A percentile compares a stretch with the other conserved stretches of the same genome.
These are phyloP conservation scores for Candida dajiaensis DNA, from an alignment of 805 yeast species.

Conservation along the genomic window DNA sequence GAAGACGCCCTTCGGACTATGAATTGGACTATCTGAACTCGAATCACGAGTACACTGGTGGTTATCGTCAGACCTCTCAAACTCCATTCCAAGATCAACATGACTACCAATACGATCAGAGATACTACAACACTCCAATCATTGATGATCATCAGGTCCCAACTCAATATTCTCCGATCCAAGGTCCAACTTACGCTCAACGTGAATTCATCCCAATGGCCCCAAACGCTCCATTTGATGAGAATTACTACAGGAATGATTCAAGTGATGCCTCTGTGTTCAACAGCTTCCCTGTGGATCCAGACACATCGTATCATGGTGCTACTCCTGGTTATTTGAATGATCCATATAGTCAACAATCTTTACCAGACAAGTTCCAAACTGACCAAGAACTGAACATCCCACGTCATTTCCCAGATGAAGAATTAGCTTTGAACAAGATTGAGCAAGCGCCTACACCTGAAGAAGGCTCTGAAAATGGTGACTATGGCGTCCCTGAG, in stretches of 20 bases:
- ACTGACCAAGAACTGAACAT: neutral
- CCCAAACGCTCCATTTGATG: neutral
- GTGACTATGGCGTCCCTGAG: conserved; percentile 32
- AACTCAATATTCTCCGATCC: conserved; percentile 23
- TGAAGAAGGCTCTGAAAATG: conserved; percentile 30
- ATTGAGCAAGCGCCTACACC: neutral
- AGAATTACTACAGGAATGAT: conserved; percentile 1
- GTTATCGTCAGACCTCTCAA: conserved; percentile 6
- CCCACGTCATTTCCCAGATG: neutral
- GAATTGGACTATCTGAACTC: neutral
- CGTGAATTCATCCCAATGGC: conserved; percentile 7
- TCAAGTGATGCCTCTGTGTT: conserved; percentile 5
- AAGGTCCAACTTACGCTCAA: conserved; percentile 10
- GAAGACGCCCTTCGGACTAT: conserved; percentile 12
- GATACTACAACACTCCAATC: conserved; percentile 8
- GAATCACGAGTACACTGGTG: conserved; percentile 2
- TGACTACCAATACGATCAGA: neutral
- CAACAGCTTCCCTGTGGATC: conserved; percentile 11
- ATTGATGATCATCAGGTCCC: neutral
- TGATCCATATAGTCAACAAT: neutral
- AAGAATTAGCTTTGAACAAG: neutral
- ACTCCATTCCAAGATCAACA: conserved; percentile 3
- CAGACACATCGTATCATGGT: neutral
- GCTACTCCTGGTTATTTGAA: neutral
- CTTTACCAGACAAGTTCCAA: neutral